These are phyloP conservation scores for Pseudocercospora fijiensis DNA, from an alignment of 2,329 filamentous ascomycete genomes.

Conservation along the genomic window DNA sequence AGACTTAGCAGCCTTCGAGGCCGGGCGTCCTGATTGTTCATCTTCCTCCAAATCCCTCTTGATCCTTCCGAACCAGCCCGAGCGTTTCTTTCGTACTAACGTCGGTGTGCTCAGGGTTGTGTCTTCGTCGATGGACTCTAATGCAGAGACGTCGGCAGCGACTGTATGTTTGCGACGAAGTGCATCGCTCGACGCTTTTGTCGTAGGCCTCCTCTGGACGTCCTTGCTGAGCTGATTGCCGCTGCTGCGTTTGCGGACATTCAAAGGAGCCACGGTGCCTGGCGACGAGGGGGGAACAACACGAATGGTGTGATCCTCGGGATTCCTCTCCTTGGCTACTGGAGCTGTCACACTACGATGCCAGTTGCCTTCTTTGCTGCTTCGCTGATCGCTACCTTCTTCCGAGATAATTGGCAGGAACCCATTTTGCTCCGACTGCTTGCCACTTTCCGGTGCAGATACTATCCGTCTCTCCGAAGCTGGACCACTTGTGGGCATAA, in stretches of 20 bases:
- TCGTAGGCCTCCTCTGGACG: slow-evolving; percentile 15
- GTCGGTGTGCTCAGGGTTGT: slow-evolving; percentile 28
- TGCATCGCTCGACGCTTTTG: slow-evolving; percentile 27
- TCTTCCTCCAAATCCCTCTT: slow-evolving; percentile 29
- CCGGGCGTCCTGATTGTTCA: not conserved
- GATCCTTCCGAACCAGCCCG: slow-evolving; percentile 47
- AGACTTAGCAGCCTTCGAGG: slow-evolving; percentile 10
- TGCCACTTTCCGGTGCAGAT: slow-evolving; percentile 47
- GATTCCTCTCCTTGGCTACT: slow-evolving; percentile 33
- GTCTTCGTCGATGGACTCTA: slow-evolving; percentile 35
- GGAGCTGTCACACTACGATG: slow-evolving; percentile 47
- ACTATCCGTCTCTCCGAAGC: slow-evolving; percentile 42
- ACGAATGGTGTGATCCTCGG: slow-evolving; percentile 52
- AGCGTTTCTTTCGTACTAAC: slow-evolving; percentile 45
- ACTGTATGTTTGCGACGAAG: slow-evolving; percentile 21
- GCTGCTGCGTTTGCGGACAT: slow-evolving; percentile 53
- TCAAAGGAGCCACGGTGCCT: slow-evolving; percentile 53
- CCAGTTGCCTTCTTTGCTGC: slow-evolving; percentile 40
- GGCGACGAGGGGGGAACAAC: slow-evolving; percentile 56
- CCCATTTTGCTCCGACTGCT: slow-evolving; percentile 33
- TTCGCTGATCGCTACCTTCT: slow-evolving; percentile 42
- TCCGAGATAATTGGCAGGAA: slow-evolving; percentile 55
- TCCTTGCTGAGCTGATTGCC: slow-evolving; percentile 31
- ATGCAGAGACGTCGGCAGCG: slow-evolving; percentile 23
- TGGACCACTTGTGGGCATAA: slow-evolving; percentile 32